A percentile compares a stretch with the other conserved stretches of the same genome.
Evolutionary conservation across 2,329 filamentous ascomycete genomes (phyloP).

Genomic region (Pseudogymnoascus sp.): DNA sequence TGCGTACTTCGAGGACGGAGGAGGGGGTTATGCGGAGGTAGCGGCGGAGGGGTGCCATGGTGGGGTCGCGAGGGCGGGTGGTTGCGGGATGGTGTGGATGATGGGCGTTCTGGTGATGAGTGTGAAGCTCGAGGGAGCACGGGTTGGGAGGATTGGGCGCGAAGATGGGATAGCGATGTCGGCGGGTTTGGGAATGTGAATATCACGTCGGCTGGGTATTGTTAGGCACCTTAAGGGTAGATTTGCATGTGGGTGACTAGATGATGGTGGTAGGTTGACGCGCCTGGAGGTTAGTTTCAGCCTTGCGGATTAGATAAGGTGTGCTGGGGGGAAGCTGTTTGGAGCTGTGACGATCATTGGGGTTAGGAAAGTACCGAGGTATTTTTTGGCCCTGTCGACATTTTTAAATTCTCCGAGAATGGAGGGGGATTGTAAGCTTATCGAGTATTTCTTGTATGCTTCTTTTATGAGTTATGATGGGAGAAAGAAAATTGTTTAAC

Average conservation of each 20-base stretch:
- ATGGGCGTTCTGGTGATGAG: not conserved
- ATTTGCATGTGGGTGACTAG: not conserved
- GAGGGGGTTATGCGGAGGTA: conserved; percentile 89
- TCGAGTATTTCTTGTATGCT: not conserved
- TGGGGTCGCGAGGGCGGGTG: not conserved
- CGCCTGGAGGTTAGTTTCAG: not conserved
- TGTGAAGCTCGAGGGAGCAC: not conserved
- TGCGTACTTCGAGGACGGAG: conserved; percentile 91
- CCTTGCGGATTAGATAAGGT: conserved; percentile 1
- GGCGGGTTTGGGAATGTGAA: not conserved
- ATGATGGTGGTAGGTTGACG: not conserved
- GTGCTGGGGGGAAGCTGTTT: not conserved
- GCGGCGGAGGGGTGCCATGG: conserved; percentile 78
- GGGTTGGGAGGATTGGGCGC: not conserved
- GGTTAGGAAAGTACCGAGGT: not conserved
- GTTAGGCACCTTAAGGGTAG: not conserved
- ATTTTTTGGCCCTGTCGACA: not conserved
- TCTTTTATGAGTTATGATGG: not conserved
- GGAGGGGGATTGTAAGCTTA: not conserved
- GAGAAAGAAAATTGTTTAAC: not conserved
- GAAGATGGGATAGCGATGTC: not conserved
- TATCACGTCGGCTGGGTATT: not conserved
- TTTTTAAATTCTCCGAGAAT: not conserved
- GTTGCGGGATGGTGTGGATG: not conserved
- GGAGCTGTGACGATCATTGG: not conserved